phyloP scores from a whole-genome alignment of 768 basidiomycete species.

The Suillus hirtellus region DNA sequence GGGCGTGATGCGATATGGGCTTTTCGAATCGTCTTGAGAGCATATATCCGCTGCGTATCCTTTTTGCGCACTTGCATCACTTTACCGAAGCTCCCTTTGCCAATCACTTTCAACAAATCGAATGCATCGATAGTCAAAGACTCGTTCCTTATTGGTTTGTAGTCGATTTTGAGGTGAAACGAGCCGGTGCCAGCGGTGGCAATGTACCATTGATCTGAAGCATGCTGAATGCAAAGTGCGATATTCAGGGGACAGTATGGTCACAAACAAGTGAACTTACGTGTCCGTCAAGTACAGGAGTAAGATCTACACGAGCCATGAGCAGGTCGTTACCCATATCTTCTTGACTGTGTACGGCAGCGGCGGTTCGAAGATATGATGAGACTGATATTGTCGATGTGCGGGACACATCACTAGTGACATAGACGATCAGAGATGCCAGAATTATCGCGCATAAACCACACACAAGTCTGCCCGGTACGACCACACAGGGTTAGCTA shows the following conservation, averaged over 20 bases:
- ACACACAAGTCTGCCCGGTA: constrained; percentile 94
- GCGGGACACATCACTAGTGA: constrained; percentile 86
- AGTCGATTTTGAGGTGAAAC: constrained; percentile 95
- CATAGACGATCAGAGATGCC: constrained; percentile 11
- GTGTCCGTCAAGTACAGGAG: constrained; percentile 77
- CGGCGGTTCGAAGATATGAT: constrained; percentile 84
- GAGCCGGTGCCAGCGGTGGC: constrained; percentile 84
- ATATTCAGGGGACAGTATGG: constrained; percentile 16
- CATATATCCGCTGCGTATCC: constrained; percentile 97
- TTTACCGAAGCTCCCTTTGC: constrained; percentile 97
- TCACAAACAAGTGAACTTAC: constrained; percentile 39
- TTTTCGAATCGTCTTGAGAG: constrained; percentile 97
- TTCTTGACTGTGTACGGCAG: constrained; percentile 69
- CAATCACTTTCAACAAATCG: constrained; percentile 96
- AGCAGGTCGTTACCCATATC: constrained; percentile 98
- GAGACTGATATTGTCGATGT: constrained; percentile 91
- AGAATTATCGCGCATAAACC: constrained; percentile 3
- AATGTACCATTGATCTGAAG: constrained; percentile 88
- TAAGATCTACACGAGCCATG: constrained; percentile 90
- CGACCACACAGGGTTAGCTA: constrained; percentile 90
- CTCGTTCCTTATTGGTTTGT: constrained; percentile 83
- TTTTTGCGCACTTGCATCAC: constrained; percentile 99
- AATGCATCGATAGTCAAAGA: constrained; percentile 94
- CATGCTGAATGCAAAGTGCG: constrained; percentile 47
- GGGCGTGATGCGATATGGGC: constrained; percentile 95